Conservation (phyloP, 495 filamentous ascomycete genomes). For the Penicillium waksmanii region DNA sequence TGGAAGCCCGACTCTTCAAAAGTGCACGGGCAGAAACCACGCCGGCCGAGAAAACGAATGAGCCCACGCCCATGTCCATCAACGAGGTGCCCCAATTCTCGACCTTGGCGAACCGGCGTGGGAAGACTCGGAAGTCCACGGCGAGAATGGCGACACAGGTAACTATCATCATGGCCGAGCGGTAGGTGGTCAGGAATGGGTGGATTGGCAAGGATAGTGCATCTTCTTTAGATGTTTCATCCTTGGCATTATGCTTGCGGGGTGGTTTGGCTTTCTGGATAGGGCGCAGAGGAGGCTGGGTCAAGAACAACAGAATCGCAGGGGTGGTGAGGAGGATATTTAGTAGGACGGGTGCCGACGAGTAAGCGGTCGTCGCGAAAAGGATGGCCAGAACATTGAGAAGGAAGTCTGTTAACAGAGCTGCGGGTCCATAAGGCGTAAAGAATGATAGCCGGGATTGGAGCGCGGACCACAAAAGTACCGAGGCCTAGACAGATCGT, state of each 20-base stretch:
- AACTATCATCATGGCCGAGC: constrained; percentile 88
- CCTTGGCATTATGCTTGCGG: constrained; percentile 44
- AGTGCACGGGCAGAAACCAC: constrained; percentile 86
- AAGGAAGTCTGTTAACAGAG: constrained; percentile 78
- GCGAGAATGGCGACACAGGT: constrained; percentile 95
- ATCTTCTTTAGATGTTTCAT: constrained; percentile 26
- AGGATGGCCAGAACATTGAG: constrained; percentile 82
- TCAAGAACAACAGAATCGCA: constrained; percentile 62
- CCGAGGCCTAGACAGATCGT: constrained; percentile 61
- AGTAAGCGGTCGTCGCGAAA: constrained; percentile 86
- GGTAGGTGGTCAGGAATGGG: constrained; percentile 89
- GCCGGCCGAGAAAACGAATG: constrained; percentile 96
- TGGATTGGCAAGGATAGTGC: constrained; percentile 71
- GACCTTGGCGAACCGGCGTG: constrained; percentile 92
- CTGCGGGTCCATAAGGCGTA: constrained; percentile 66
- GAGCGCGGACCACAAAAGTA: constrained; percentile 85
- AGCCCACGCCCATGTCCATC: constrained; percentile 98
- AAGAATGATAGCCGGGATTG: constrained; percentile 90
- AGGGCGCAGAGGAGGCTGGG: constrained; percentile 41
- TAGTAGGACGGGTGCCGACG: constrained; percentile 71
- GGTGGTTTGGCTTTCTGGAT: constrained; percentile 62
- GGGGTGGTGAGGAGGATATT: constrained; percentile 75
- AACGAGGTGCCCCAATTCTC: constrained; percentile 98
- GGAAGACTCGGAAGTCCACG: constrained; percentile 92
- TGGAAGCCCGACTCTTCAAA: constrained; percentile 65